phyloP scores from a whole-genome alignment of 768 basidiomycete species.

The Austroboletus festivus region DNA sequence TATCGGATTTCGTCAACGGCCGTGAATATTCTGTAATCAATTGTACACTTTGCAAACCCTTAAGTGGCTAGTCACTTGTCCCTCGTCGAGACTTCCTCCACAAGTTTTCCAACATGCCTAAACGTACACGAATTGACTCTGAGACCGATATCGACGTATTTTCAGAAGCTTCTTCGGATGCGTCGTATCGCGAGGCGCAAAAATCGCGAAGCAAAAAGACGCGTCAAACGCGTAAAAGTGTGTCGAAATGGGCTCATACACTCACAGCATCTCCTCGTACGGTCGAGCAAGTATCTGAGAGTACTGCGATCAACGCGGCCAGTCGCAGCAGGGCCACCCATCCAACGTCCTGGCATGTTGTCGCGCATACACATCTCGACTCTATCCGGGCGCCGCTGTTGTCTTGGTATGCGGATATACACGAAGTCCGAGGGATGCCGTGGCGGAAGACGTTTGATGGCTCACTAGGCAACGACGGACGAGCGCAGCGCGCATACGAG shows the following conservation, averaged over 20 bases:
- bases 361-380: conserved; percentile 31
- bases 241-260: no score
- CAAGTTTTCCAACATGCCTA: conserved; percentile 29
- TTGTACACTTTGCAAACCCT: no score
- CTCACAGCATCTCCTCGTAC: no score
- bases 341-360: conserved; percentile 45
- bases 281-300: no score
- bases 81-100: no score
- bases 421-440: conserved; percentile 77
- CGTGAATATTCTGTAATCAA: no score
- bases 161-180: conserved; percentile 17
- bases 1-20: no score
- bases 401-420: conserved; percentile 70
- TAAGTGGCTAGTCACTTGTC: no score
- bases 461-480: conserved; percentile 50
- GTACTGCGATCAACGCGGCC: no score
- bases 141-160: conserved; percentile 10
- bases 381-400: conserved; percentile 50
- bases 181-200: conserved; percentile 15
- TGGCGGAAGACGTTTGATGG: conserved; percentile 79
- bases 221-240: conserved; percentile 14
- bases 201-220: conserved; percentile 12
- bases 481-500: conserved; percentile 89
- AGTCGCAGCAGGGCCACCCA: conserved; percentile 39
- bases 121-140: conserved; percentile 24